phyloP scores from a whole-genome alignment of 2,329 filamentous ascomycete genomes.

The Pestalotiopsis fici region DNA sequence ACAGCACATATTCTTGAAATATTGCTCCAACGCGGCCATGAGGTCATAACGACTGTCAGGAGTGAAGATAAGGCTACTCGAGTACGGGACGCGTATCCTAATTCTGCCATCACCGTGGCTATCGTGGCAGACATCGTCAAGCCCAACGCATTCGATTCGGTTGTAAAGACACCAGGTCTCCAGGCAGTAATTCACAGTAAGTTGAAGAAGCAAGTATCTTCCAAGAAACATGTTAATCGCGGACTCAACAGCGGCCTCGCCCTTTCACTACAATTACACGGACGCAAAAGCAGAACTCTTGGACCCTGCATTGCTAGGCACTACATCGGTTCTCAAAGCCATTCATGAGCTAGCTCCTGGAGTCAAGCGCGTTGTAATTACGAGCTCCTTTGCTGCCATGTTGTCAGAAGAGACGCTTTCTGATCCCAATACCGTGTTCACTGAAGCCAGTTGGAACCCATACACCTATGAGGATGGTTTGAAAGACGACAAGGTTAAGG shows the following conservation, averaged over 20 bases:
- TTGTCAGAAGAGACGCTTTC: no score
- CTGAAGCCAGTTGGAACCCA: slow-evolving; percentile 50
- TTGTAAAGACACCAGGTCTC: background rate
- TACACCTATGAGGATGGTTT: slow-evolving; percentile 41
- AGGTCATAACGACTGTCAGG: slow-evolving; percentile 26
- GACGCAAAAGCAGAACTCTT: slow-evolving; percentile 46
- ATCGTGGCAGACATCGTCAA: background rate
- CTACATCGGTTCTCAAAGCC: slow-evolving; percentile 69
- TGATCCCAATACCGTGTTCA: slow-evolving; percentile 25
- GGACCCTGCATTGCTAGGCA: slow-evolving; percentile 55
- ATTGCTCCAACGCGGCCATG: slow-evolving; percentile 5
- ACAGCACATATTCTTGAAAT: background rate
- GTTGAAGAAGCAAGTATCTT: background rate
- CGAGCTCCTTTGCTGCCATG: background rate
- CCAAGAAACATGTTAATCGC: background rate
- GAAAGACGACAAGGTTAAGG: background rate
- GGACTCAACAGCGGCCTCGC: background rate
- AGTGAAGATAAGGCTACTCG: slow-evolving; percentile 24
- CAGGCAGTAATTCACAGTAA: background rate
- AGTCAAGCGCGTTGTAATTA: slow-evolving; percentile 67
- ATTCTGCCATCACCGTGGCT: background rate
- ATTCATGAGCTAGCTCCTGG: slow-evolving; percentile 54
- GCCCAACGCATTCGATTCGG: background rate
- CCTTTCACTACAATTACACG: background rate
- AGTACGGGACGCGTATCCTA: slow-evolving; percentile 13